Evolutionary conservation across 345 rosid species (phyloP).

Genomic region (Bruguiera parviflora): DNA sequence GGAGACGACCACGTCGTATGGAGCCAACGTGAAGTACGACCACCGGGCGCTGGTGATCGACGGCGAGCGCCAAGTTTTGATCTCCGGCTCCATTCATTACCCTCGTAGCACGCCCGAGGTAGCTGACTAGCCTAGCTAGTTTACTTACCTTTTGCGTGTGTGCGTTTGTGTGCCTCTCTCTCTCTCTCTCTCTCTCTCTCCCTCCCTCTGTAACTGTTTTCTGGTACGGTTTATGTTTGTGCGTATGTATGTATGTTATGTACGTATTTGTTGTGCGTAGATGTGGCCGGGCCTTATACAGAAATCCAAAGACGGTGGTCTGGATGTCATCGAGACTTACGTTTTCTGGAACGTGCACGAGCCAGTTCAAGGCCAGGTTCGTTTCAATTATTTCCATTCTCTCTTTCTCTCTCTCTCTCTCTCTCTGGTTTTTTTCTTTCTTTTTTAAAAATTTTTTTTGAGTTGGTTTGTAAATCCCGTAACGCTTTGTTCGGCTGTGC

Average conservation of each 20-base stretch:
- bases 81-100: slow-evolving; percentile 94
- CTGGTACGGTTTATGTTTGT: neutral
- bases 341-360: slow-evolving; percentile 91
- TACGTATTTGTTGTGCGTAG: slow-evolving; percentile 35
- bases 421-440: too few relatives aligned
- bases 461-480: neutral
- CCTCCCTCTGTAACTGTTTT: neutral
- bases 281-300: slow-evolving; percentile 97
- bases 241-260: too few relatives aligned
- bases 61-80: slow-evolving; percentile 65
- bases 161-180: too few relatives aligned
- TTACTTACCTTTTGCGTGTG: neutral
- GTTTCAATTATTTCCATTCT: neutral
- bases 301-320: slow-evolving; percentile 94
- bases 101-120: slow-evolving; percentile 96
- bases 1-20: slow-evolving; percentile 39
- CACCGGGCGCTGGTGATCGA: slow-evolving; percentile 68
- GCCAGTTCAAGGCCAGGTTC: slow-evolving; percentile 75
- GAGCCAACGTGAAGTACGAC: slow-evolving; percentile 69
- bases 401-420: neutral
- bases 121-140: neutral
- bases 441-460: neutral
- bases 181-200: neutral
- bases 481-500: too few relatives aligned
- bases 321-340: slow-evolving; percentile 87